Percentiles rank a stretch among this genome's conserved stretches.
phyloP scores from a whole-genome alignment of 805 yeast genomes.

The Kodamaea kakaduensis region DNA sequence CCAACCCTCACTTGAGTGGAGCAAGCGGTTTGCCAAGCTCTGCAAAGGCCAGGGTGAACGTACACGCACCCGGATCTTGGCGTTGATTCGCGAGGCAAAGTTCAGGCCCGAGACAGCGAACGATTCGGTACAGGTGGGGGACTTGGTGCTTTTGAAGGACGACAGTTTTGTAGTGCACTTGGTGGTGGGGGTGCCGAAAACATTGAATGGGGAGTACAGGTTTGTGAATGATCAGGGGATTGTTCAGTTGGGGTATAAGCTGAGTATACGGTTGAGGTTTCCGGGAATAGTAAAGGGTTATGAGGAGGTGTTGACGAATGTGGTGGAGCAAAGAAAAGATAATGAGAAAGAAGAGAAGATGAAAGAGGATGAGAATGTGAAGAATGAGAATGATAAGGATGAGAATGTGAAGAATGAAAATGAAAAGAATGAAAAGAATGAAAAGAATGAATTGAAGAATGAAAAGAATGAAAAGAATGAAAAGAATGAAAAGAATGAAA shows the following conservation, averaged over 20 bases:
- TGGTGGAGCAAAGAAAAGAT: no score
- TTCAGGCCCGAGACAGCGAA: conserved; percentile 10
- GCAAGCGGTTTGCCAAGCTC: conserved; percentile 1
- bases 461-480: background rate
- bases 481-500: conserved; percentile 11
- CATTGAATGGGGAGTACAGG: conserved; percentile 53
- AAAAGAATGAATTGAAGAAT: background rate
- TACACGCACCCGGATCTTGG: background rate
- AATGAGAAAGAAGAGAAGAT: conserved; percentile 29
- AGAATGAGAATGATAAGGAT: conserved; percentile 30
- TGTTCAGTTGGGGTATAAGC: conserved; percentile 43
- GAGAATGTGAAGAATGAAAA: background rate
- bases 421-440: background rate
- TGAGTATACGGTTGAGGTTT: conserved; percentile 46
- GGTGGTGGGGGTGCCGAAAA: conserved; percentile 50
- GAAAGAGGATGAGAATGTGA: conserved; percentile 35
- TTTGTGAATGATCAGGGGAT: conserved; percentile 57
- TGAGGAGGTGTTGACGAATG: conserved; percentile 16
- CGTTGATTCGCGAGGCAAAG: conserved; percentile 10
- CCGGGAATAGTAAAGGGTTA: conserved; percentile 45
- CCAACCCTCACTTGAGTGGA: conserved; percentile 20
- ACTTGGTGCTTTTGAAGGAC: conserved; percentile 51
- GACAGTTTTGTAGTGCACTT: conserved; percentile 48
- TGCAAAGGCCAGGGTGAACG: background rate
- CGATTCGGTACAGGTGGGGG: conserved; percentile 47